These are phyloP conservation scores for Fraxinus anomala DNA, from an alignment of 257 asterid species.

Conservation along the genomic window DNA sequence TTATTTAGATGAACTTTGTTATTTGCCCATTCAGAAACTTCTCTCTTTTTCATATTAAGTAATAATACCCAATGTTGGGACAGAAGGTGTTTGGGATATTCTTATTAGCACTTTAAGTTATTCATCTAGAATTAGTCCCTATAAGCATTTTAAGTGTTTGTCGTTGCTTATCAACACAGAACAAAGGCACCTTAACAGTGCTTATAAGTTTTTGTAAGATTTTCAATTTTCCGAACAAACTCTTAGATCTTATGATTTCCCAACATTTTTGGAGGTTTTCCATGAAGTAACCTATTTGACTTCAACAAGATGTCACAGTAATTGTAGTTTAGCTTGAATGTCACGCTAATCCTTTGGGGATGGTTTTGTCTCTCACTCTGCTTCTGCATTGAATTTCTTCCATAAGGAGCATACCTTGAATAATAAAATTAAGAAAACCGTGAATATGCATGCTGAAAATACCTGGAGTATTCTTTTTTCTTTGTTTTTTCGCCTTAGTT, in stretches of 20 bases:
- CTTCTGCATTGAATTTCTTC: conserved; percentile 12
- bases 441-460: not conserved
- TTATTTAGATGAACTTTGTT: not conserved
- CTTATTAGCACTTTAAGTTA: not conserved
- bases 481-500: not conserved
- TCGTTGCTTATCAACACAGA: not conserved
- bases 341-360: conserved; percentile 19
- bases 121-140: not conserved
- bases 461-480: not conserved
- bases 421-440: not conserved
- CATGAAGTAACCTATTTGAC: not conserved
- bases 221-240: not conserved
- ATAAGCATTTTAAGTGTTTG: not conserved
- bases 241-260: not conserved
- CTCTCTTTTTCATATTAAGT: not conserved
- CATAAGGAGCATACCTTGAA: not conserved
- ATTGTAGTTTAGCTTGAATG: conserved; percentile 6
- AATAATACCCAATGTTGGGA: conserved; percentile 15
- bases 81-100: not conserved
- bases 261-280: not conserved
- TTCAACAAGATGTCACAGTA: not conserved
- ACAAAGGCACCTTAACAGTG: not conserved
- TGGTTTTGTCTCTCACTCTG: not conserved
- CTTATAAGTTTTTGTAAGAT: not conserved
- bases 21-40: not conserved